A percentile compares a stretch with the other conserved stretches of the same genome.
phyloP scores from a whole-genome alignment of 768 basidiomycete species.

The Boletus pseudopeckii region DNA sequence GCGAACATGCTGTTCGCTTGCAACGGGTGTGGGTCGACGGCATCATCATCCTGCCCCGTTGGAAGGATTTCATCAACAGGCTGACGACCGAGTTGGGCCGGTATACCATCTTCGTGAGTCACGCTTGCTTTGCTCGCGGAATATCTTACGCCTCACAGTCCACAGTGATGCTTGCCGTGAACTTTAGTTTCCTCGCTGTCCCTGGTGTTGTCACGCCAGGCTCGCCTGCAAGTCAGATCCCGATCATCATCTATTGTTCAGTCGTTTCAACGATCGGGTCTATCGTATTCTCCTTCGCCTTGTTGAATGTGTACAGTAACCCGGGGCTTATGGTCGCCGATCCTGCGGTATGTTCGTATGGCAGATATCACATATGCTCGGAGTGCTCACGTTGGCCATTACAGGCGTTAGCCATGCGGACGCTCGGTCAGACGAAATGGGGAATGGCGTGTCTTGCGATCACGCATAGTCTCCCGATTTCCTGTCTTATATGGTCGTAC shows the following conservation, averaged over 20 bases:
- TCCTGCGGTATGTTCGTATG: conserved; percentile 7
- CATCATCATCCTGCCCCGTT: background rate
- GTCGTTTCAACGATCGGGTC: conserved; percentile 13
- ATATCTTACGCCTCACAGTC: conserved; percentile 3
- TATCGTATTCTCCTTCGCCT: conserved; percentile 11
- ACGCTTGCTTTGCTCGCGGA: background rate
- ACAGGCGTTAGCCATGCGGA: conserved; percentile 1
- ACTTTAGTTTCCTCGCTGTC: conserved; percentile 16
- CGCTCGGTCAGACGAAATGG: background rate
- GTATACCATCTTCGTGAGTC: conserved; percentile 14
- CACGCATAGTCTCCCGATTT: conserved; percentile 12
- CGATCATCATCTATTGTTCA: conserved; percentile 15
- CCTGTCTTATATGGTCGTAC: conserved; percentile 15
- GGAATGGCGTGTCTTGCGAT: conserved; percentile 11
- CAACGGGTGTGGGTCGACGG: conserved; percentile 13
- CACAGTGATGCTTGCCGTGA: conserved; percentile 17
- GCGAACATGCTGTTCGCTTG: conserved; percentile 11
- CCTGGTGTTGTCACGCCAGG: background rate
- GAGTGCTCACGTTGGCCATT: background rate
- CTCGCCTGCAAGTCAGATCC: background rate
- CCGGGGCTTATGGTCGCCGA: background rate
- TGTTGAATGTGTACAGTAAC: conserved; percentile 12
- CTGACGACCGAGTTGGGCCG: conserved; percentile 5
- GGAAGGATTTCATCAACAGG: conserved; percentile 12
- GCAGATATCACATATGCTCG: too few species aligned